Percentiles rank a stretch among this genome's conserved stretches.
Evolutionary conservation across 768 basidiomycete species (phyloP).

Genomic region (Cubamyces lactineus): DNA sequence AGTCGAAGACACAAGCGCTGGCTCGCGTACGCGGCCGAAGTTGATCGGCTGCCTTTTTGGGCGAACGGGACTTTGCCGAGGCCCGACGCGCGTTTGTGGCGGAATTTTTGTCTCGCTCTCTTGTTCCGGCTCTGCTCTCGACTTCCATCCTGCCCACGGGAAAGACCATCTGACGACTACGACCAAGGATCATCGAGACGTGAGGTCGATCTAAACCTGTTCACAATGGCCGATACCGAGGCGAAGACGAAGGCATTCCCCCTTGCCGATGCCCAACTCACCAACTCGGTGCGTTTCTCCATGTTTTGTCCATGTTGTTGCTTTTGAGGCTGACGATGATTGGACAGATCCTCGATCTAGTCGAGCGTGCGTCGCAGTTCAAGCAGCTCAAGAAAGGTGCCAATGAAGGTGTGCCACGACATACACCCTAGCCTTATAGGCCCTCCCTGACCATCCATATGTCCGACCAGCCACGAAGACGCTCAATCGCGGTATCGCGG

Average conservation of each 20-base stretch:
- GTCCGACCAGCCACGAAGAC: conserved; percentile 84
- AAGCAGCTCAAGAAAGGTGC: conserved; percentile 99
- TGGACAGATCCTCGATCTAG: conserved; percentile 87
- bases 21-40: neutral
- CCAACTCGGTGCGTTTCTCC: conserved; percentile 73
- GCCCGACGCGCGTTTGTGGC: conserved; percentile 17
- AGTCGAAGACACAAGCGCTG: neutral
- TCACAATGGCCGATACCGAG: conserved; percentile 57
- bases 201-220: conserved; percentile 63
- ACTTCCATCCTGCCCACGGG: conserved; percentile 25
- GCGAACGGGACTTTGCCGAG: neutral
- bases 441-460: neutral
- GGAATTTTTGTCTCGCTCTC: conserved; percentile 19
- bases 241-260: conserved; percentile 85
- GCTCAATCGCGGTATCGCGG: conserved; percentile 95
- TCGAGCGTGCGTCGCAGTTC: conserved; percentile 95
- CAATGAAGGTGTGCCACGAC: conserved; percentile 76
- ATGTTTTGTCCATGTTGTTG: conserved; percentile 1
- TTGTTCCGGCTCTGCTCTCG: conserved; percentile 17
- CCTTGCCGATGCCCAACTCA: conserved; percentile 80
- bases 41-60: conserved; percentile 11
- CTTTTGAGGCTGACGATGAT: conserved; percentile 1
- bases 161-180: conserved; percentile 26
- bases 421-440: neutral
- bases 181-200: conserved; percentile 87